A percentile compares a stretch with the other conserved stretches of the same genome.
Conservation (phyloP, 78 protist genomes). For the Guillardia theta region DNA sequence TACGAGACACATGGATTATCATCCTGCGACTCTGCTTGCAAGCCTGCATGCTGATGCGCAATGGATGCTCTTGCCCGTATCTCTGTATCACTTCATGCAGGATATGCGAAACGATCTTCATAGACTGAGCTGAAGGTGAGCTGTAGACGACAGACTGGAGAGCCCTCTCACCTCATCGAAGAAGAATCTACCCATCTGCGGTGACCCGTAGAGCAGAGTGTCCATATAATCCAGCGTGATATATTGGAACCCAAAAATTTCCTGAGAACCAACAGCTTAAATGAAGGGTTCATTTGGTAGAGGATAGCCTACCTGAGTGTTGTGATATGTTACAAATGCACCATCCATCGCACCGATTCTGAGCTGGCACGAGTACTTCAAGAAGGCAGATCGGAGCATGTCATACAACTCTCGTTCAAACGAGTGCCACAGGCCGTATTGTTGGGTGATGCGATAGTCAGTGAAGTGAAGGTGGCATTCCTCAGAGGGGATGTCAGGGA, state of each 20-base stretch:
- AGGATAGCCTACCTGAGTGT: no score
- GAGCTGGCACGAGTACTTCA: conserved; percentile 61
- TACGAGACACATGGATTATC: no score
- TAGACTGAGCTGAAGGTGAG: no score
- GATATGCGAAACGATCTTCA: no score
- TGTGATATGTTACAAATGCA: conserved; percentile 70
- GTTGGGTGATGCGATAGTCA: neutral
- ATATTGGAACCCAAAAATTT: conserved; percentile 70
- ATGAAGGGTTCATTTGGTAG: no score
- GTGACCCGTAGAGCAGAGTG: neutral
- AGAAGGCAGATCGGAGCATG: conserved; percentile 59
- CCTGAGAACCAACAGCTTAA: no score
- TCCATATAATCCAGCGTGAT: neutral
- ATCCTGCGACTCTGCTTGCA: no score
- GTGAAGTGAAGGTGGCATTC: neutral
- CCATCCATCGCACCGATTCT: conserved; percentile 74
- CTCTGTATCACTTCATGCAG: no score
- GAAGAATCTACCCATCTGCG: neutral
- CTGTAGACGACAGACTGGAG: no score
- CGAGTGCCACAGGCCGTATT: neutral
- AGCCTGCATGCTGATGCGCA: no score
- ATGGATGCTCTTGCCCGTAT: no score
- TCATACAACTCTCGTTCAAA: conserved; percentile 68
- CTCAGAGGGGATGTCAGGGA: neutral
- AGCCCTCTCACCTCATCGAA: neutral